phyloP scores from a whole-genome alignment of 2,329 filamentous ascomycete species.

The Fusarium odoratissimum region DNA sequence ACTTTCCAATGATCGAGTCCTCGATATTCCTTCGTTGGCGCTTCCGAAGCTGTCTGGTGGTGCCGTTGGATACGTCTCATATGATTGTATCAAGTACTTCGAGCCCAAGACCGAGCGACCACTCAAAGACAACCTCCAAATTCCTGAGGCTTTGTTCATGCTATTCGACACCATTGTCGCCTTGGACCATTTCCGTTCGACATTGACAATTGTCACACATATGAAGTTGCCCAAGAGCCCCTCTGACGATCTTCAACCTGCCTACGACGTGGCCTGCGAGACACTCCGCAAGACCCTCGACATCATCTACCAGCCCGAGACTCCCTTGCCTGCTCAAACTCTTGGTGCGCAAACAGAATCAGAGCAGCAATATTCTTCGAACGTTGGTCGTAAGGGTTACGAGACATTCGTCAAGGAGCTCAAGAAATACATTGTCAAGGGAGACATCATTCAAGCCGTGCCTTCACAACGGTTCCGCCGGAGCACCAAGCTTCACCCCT shows the following conservation, averaged over 20 bases:
- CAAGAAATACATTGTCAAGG: constrained; percentile 89
- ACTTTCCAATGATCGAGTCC: constrained; percentile 81
- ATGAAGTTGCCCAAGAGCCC: constrained; percentile 73
- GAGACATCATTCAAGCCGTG: constrained; percentile 98
- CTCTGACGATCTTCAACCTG: constrained; percentile 59
- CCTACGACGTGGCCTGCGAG: constrained; percentile 68
- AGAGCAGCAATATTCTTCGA: constrained; percentile 86
- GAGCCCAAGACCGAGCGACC: constrained; percentile 94
- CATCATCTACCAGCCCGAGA: constrained; percentile 78
- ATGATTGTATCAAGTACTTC: constrained; percentile 97
- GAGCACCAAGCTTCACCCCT: constrained; percentile 91
- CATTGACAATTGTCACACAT: constrained; percentile 94
- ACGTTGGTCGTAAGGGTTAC: constrained; percentile 90
- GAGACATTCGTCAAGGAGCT: constrained; percentile 86
- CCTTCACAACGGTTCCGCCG: constrained; percentile 93
- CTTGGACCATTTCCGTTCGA: constrained; percentile 93
- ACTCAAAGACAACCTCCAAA: constrained; percentile 86
- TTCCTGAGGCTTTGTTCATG: constrained; percentile 97
- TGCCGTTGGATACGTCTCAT: constrained; percentile 95
- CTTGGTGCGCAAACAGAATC: constrained; percentile 68
- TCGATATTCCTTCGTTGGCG: constrained; percentile 82
- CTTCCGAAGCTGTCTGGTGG: constrained; percentile 91
- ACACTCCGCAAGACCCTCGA: constrained; percentile 70
- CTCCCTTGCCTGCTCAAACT: constrained; percentile 80
- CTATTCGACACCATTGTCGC: constrained; percentile 94